phyloP scores from a whole-genome alignment of 2,329 filamentous ascomycete species.

The Bipolaris bicolor region DNA sequence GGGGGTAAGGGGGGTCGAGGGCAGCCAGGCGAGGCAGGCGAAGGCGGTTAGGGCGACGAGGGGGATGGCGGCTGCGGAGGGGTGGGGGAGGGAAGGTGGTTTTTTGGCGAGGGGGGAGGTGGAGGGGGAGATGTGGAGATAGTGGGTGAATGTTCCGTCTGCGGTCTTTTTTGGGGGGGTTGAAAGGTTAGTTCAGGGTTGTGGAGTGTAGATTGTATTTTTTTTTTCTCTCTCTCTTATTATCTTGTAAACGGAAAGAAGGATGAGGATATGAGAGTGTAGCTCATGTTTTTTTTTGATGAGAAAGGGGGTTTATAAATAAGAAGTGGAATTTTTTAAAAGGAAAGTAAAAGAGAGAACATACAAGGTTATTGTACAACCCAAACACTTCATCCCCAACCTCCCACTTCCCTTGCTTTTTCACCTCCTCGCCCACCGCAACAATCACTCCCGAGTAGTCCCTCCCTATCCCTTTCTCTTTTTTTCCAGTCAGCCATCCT shows the following conservation, averaged over 20 bases:
- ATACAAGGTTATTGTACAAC: constrained; percentile 26
- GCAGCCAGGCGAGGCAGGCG: constrained; percentile 40
- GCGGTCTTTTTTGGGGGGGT: constrained; percentile 14
- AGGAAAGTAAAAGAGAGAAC: not conserved
- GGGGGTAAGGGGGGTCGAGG: constrained; percentile 3
- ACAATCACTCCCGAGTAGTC: constrained; percentile 54
- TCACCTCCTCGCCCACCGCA: constrained; percentile 34
- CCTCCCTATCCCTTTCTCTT: constrained; percentile 51
- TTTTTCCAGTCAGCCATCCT: constrained; percentile 31
- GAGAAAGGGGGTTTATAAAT: not conserved
- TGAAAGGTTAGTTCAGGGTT: no score
- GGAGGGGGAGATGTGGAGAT: constrained; percentile 25
- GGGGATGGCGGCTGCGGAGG: constrained; percentile 41
- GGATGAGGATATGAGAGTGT: no score
- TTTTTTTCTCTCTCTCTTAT: no score
- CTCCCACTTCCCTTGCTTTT: constrained; percentile 19
- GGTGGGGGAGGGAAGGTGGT: constrained; percentile 24
- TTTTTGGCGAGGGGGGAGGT: constrained; percentile 34
- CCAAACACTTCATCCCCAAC: constrained; percentile 37
- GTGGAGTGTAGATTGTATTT: no score
- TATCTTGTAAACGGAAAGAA: no score
- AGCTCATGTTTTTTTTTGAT: no score
- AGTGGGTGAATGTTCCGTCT: constrained; percentile 38
- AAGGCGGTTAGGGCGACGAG: constrained; percentile 50
- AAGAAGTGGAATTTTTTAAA: no score